Evolutionary conservation across 805 yeast species (phyloP), one percentile per base, ranked within the genome.

Genomic region (Debaryomyces prosopidis): DNA sequence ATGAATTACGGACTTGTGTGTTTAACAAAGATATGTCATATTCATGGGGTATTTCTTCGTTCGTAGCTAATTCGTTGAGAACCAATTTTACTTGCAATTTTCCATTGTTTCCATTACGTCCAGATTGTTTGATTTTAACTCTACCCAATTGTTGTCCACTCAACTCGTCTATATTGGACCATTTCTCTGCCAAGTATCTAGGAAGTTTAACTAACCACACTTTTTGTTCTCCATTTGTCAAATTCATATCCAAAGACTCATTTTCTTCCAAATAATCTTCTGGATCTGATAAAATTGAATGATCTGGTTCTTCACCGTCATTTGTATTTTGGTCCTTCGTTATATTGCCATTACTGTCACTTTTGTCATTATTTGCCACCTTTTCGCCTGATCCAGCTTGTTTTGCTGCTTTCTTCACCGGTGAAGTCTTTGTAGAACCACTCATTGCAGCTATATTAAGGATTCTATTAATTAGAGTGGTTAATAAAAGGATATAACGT

Each of bases 161-260:
- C 40, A 85, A 66, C 36, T 71, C 69, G 18, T 75, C 80, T 20
- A 51, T 76, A 50, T 85, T 76, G 43, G 82, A 77, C 96, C 97
- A 89, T 52, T 80, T 75, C 34, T 85, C 88, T 26, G 96, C 86
- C 49, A 94, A 70, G 58, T 89, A 89, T 59, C 88, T 82, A 1
- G 99, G 98, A 58, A 94, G 70, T 55, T 94, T 81, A 18, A 94
- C 96, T 17, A 94, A 73, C 99, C 98, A 94, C 35, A 94, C 84
- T 54, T 89, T 89, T 57, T 86, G 84, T 39, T 68, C 74, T 12
- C 84, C 80, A 26, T 73, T 70, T 1, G 73, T 50, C 42, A 90
- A 66, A 59, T 90, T 88, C 65, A 94, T 73, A 63, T 94, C 95
- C 26, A 91, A 75, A 11, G 88, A 76, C 66, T 86, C 96, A 55